Base-by-base conservation (phyloP, 83 land plant genomes). In the Larix sibirica region DNA sequence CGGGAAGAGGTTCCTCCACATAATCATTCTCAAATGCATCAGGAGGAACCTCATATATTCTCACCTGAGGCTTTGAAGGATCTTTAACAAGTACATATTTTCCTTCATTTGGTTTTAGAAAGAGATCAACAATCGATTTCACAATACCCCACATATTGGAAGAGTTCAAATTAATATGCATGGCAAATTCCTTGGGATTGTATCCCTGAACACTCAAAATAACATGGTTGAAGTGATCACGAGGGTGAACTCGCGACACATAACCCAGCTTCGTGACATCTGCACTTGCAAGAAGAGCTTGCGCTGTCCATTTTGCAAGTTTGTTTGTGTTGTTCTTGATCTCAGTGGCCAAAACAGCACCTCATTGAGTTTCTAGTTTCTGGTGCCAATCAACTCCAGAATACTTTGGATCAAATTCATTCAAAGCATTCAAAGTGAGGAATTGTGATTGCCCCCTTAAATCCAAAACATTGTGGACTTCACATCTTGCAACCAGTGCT, bases 371-470 rank as follows among this genome's bases (percentile, higher is more conserved):
- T 86, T 97, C 99, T 59, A 97, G 81, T 87, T 95, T 97, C 92
- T 97, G 94, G 81, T 98, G 90, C 99, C 99, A 97, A 81, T 97
- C 99, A 21, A 97, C 98, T 23, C 98, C 98, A 1, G 99, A 87
- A 71, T 92, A 87, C 87, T 92, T 97, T 9, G 98, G 90, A 83
- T 97, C 99, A 77, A 97, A 97, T 89, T 97, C 99, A 67, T 97
- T 97, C 77, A 97, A 88, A 14, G 99, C 95, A 84, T 97, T 97
- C 38, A 95, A 64, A 5, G 98, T 97, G 73, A 97, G 56, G 86
- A 92, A 89, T 4, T 88, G 79, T 28, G 86, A 87, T 78, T 91
- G 89, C 17, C 94, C 94, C 83, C 92, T 97, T 31, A 87, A 83
- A 65, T 97, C 99, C 21, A 91, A 33, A 61, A 93, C 95, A 85